Base-by-base conservation (phyloP, 1,139 yeast genomes). In the Hansenula lynferdii region DNA sequence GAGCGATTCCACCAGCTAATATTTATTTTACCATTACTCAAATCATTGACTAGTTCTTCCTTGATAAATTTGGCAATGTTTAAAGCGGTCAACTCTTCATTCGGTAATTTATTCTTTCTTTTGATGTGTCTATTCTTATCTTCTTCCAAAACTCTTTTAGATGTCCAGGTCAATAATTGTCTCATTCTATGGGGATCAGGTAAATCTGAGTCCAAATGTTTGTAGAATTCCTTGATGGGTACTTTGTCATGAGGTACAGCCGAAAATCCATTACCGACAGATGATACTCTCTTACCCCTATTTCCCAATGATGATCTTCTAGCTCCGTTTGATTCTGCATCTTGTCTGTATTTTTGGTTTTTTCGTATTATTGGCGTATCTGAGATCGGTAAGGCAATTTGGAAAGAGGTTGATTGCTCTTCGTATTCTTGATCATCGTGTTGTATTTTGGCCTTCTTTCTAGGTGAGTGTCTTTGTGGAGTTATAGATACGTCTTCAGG, bases 131-230 rank as follows among this genome's bases (percentile, higher is more conserved):
- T 52, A 27, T 55, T 52, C 35, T 61, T 60, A 22, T 56, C 54
- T 8, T 64, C 67, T 18, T 68, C 70, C 28, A 73, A 51, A 29
- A 64, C 64, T 42, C 81, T 68, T 42, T 75, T 75, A 25, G 80
- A 67, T 41, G 85, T 77, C 95, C 94, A 84, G 5, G 77, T 67
- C 37, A 85, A 56, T 17, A 85, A 57, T 52, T 82, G 89, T 45
- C 82, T 69, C 82, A 85, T 77, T 43, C 80, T 68, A 50, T 80
- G 84, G 0, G 90, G 86, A 40, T 80, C 92, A 0, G 94, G 85
- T 31, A 80, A 49, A 17, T 74, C 71, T 3, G 68, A 60, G 45
- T 83, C 85, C 26, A 85, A 58, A 48, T 79, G 78, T 53, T 81
- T 82, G 54, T 75, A 77, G 50, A 77, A 77, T 39, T 79, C 83